Conservation (phyloP, 257 asterid species). For the Echium plantagineum region DNA sequence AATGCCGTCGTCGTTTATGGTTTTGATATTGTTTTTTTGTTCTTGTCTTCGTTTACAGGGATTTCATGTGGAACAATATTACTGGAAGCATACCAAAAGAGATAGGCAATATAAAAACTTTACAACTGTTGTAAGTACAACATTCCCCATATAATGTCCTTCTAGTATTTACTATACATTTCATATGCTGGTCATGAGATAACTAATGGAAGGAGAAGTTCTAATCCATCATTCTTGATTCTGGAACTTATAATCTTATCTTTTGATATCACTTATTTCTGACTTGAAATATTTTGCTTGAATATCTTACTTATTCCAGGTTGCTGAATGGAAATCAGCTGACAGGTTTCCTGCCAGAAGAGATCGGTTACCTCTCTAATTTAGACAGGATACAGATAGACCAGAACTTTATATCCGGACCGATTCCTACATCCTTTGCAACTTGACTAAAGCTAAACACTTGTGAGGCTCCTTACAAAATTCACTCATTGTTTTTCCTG, state of each 20-base stretch:
- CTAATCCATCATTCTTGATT: too few species aligned
- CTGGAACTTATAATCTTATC: background rate
- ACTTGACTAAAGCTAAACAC: slow-evolving; percentile 51
- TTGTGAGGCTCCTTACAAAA: slow-evolving; percentile 40
- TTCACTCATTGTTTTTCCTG: background rate
- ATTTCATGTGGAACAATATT: slow-evolving; percentile 88
- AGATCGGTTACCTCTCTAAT: slow-evolving; percentile 71
- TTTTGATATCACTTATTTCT: background rate
- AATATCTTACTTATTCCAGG: slow-evolving; percentile 33
- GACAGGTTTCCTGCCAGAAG: slow-evolving; percentile 86
- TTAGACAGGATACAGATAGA: slow-evolving; percentile 93
- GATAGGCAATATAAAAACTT: slow-evolving; percentile 63
- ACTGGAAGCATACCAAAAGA: slow-evolving; percentile 83
- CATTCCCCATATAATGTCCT: background rate
- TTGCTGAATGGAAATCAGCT: slow-evolving; percentile 89
- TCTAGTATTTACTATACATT: background rate
- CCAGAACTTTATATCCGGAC: slow-evolving; percentile 78
- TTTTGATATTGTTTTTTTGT: background rate
- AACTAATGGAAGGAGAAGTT: background rate
- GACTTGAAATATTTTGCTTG: background rate
- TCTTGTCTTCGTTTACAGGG: slow-evolving; percentile 33
- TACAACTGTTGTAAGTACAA: slow-evolving; percentile 67
- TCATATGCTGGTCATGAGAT: background rate
- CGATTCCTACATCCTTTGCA: slow-evolving; percentile 66
- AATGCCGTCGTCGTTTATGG: background rate